Base-by-base conservation (phyloP, 1,139 yeast genomes). In the Tardiomyces blankii region DNA sequence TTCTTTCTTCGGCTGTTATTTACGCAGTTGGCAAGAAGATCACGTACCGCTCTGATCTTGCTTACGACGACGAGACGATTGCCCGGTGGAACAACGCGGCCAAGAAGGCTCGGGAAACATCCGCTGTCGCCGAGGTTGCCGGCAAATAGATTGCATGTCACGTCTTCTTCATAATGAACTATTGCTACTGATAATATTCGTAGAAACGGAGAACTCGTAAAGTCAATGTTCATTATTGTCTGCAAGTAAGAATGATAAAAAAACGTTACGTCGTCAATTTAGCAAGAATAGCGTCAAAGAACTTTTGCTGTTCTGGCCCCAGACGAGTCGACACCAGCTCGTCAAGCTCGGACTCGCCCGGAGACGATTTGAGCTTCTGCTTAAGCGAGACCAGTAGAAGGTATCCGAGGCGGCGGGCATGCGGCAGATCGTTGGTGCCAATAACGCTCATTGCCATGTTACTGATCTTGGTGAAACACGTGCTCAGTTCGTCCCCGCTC, bases 81-180 rank as follows among this genome's bases (percentile, higher is more conserved):
- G 56, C 60, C 18, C 53, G 64, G 45, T 65, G 69, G 69, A 65
- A 65, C 52, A 54, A 54, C 25, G 69, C 69, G 18, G 69, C 69
- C n/a, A 57, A 55, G 38, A 59, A 61, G 54, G 66, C 67, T 19
- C 55, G 68, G 39, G 62, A 58, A 45, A 43, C 38, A 9, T 39
- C 54, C 8, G 57, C 57, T 19, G 42, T 53, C 39, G 44, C 44
- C 41, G 49, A 48, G 42, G 43, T 52, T n/a, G 21, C 41, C 8
- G 25, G 13, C 9, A 9, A 39, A n/a, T 14, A 39, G 8, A 16
- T 19, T 6, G 13, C 16, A 19, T 16, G 19, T 13, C 7, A 32
- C 8, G 9, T 23, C 11, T 6, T 13, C n/a, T 19, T 9, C 14
- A 39, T 8, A n/a, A 9, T 6, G 19, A 27, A 38, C n/a, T 38